Conservation (phyloP, 345 rosid species). For the Populus euphratica region DNA sequence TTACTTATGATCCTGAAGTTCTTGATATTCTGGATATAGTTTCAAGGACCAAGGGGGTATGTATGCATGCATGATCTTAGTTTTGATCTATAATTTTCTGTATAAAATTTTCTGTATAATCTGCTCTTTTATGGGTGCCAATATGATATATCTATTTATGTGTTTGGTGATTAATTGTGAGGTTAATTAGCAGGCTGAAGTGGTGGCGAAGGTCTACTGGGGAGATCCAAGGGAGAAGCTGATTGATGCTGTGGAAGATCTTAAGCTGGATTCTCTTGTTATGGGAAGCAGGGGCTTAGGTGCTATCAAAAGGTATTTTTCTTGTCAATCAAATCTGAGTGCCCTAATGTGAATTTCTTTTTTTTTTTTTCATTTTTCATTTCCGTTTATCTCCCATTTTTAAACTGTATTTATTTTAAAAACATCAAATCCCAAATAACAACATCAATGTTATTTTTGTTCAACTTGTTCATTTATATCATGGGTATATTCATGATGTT, state of each 20-base stretch:
- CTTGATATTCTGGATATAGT: slow-evolving; percentile 36
- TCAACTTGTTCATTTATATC: too few species aligned
- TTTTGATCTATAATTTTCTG: background rate
- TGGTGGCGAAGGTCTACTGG: slow-evolving; percentile 55
- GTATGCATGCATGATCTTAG: background rate
- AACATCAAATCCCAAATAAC: too few species aligned
- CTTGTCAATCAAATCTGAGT: too few species aligned
- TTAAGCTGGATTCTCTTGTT: slow-evolving; percentile 44
- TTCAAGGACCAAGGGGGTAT: slow-evolving; percentile 41
- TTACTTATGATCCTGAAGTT: slow-evolving; percentile 36
- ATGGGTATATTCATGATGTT: too few species aligned
- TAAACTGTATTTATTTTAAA: too few species aligned
- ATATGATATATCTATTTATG: too few species aligned
- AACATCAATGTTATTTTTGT: too few species aligned
- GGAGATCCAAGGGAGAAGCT: slow-evolving; percentile 60
- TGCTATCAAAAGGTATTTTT: slow-evolving; percentile 39
- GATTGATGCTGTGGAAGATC: slow-evolving; percentile 44
- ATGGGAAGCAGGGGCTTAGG: slow-evolving; percentile 60
- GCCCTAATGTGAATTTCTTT: too few species aligned
- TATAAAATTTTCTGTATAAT: background rate
- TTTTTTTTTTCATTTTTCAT: too few species aligned
- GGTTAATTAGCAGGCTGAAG: slow-evolving; percentile 33
- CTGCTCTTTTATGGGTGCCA: background rate
- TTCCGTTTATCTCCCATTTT: too few species aligned
- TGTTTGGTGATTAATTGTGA: background rate